Conservation (phyloP, 208 protist genomes). For the Strigomonas culicis region DNA sequence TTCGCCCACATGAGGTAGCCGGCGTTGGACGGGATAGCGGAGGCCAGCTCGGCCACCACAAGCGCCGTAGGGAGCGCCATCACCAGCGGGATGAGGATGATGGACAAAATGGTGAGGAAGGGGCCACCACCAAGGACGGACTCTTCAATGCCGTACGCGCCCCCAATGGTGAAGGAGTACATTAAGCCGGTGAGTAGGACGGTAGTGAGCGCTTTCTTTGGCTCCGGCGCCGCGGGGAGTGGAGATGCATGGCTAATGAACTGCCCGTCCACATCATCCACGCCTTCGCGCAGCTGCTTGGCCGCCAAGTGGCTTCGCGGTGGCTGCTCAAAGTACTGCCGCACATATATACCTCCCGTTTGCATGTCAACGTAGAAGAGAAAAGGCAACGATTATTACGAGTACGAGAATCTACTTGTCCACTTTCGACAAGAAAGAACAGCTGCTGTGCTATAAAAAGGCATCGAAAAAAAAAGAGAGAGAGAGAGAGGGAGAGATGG, state of each 20-base stretch:
- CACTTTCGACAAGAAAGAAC: too few species aligned
- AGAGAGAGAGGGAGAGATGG: not conserved
- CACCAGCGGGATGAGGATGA: constrained; percentile 66
- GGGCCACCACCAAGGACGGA: constrained; percentile 75
- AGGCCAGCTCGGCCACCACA: constrained; percentile 70
- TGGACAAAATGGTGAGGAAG: constrained; percentile 54
- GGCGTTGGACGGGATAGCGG: constrained; percentile 67
- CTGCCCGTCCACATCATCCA: not conserved
- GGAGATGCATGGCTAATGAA: not conserved
- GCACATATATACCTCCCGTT: not conserved
- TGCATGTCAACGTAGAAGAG: not conserved
- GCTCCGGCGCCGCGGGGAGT: not conserved
- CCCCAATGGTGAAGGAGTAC: constrained; percentile 78
- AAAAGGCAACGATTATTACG: too few species aligned
- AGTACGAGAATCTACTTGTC: too few species aligned
- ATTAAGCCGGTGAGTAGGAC: constrained; percentile 73
- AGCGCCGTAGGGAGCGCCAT: constrained; percentile 66
- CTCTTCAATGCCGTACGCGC: constrained; percentile 79
- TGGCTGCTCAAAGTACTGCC: constrained; percentile 73
- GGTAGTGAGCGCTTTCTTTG: constrained; percentile 28
- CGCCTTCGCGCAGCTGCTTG: not conserved
- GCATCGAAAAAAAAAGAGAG: not conserved
- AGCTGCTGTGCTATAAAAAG: too few species aligned
- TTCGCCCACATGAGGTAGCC: constrained; percentile 80
- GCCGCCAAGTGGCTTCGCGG: constrained; percentile 32